phyloP scores from a whole-genome alignment of 2,329 filamentous ascomycete species.

The Penicillium sp. region DNA sequence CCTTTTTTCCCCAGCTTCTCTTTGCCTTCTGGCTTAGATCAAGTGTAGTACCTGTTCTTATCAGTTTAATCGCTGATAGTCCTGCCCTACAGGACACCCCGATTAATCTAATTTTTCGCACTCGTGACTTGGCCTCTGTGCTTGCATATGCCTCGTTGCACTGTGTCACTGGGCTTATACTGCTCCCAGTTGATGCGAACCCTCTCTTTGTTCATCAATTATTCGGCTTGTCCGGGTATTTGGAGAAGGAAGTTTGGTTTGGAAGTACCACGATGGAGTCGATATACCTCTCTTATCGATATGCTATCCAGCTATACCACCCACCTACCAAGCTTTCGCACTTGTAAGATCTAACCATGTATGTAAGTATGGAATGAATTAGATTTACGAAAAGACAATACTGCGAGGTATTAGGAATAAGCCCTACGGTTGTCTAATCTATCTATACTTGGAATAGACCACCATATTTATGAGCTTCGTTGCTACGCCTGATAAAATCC shows the following conservation, averaged over 20 bases:
- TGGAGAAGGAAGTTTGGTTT: not conserved
- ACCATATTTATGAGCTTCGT: not conserved
- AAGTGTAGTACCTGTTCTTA: constrained; percentile 97
- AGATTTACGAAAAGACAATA: not conserved
- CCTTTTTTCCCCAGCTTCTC: constrained; percentile 49
- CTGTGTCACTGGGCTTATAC: constrained; percentile 74
- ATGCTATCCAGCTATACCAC: too few relatives aligned
- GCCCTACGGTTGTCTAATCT: too few relatives aligned
- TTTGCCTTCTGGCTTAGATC: constrained; percentile 70
- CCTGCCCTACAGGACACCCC: constrained; percentile 65
- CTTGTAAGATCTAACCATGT: not conserved
- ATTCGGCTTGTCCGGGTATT: not conserved
- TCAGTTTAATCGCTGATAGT: constrained; percentile 93
- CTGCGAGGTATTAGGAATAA: not conserved
- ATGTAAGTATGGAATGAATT: not conserved
- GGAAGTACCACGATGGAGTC: too few relatives aligned
- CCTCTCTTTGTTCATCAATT: constrained; percentile 59
- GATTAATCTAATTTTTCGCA: constrained; percentile 79
- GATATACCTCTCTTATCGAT: too few relatives aligned
- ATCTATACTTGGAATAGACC: not conserved
- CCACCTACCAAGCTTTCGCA: too few relatives aligned
- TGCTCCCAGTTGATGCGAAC: constrained; percentile 68
- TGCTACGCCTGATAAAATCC: not conserved
- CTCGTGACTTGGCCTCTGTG: constrained; percentile 59
- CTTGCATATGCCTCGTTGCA: constrained; percentile 66